A percentile compares a stretch with the other conserved stretches of the same genome.
Conservation (phyloP, 495 filamentous ascomycete species). For the Aeminium ludgeri region DNA sequence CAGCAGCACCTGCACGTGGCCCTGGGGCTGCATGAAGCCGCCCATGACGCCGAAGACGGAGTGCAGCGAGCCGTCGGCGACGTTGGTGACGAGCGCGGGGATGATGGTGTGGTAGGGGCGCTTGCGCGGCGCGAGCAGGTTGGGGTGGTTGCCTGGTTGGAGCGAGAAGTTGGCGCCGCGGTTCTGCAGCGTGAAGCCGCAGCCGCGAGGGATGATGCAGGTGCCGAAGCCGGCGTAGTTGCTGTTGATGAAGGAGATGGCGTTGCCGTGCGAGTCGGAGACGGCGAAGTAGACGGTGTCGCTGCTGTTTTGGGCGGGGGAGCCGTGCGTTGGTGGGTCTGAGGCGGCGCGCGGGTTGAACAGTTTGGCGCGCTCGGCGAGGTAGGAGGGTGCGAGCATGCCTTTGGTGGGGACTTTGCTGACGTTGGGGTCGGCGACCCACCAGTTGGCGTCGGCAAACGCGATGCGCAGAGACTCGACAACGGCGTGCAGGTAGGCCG, state of each 20-base stretch:
- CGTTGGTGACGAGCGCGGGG: slow-evolving; percentile 71
- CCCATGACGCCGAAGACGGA: slow-evolving; percentile 92
- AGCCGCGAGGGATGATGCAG: slow-evolving; percentile 60
- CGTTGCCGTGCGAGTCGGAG: slow-evolving; percentile 69
- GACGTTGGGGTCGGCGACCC: slow-evolving; percentile 65
- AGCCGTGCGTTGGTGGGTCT: slow-evolving; percentile 43
- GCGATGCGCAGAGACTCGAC: slow-evolving; percentile 84
- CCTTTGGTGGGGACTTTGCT: slow-evolving; percentile 44
- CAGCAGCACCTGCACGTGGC: slow-evolving; percentile 85
- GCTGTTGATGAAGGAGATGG: slow-evolving; percentile 90
- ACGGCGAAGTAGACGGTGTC: slow-evolving; percentile 92
- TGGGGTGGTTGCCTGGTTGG: slow-evolving; percentile 45
- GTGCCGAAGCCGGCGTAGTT: slow-evolving; percentile 87
- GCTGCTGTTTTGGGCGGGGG: slow-evolving; percentile 48
- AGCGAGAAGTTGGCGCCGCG: slow-evolving; percentile 77
- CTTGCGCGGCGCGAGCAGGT: slow-evolving; percentile 64
- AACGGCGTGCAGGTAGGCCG: slow-evolving; percentile 67
- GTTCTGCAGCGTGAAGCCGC: slow-evolving; percentile 89
- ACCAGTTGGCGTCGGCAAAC: slow-evolving; percentile 84
- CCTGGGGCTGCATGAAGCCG: slow-evolving; percentile 97
- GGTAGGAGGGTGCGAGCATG: slow-evolving; percentile 44
- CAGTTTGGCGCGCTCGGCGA: slow-evolving; percentile 49
- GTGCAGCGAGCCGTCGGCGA: slow-evolving; percentile 53
- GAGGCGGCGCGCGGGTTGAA: slow-evolving; percentile 45
- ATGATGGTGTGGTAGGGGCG: slow-evolving; percentile 97